Percentiles rank a stretch among this genome's conserved stretches.
phyloP scores from a whole-genome alignment of 495 filamentous ascomycete species.

The Lasiosphaeria hispida region DNA sequence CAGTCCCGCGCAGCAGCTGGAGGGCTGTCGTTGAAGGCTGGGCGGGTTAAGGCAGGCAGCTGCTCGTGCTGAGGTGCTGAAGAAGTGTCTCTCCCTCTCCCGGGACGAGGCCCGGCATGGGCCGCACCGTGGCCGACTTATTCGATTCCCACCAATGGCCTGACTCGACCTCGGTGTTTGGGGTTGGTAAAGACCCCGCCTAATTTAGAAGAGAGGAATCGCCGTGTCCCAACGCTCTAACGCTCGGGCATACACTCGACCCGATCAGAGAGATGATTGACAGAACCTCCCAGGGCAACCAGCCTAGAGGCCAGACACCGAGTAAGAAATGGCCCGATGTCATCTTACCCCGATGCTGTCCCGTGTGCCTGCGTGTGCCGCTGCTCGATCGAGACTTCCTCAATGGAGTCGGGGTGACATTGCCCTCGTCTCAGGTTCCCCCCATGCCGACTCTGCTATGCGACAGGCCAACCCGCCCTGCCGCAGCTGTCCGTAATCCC shows the following conservation, averaged over 20 bases:
- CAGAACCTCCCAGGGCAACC: not conserved
- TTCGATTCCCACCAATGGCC: not conserved
- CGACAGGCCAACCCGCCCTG: not conserved
- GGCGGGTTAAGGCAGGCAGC: too few species aligned
- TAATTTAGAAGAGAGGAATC: not conserved
- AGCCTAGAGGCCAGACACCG: not conserved
- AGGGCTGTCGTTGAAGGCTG: not conserved
- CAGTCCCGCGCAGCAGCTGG: not conserved
- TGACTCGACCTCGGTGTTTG: not conserved
- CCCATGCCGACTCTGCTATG: not conserved
- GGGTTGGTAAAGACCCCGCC: conserved; percentile 1
- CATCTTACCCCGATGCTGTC: not conserved
- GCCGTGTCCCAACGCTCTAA: conserved; percentile 7
- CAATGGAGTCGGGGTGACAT: conserved; percentile 7
- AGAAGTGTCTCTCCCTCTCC: not conserved
- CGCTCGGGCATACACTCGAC: conserved; percentile 7
- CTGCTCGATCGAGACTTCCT: too few species aligned
- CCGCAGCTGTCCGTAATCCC: not conserved
- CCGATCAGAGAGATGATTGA: not conserved
- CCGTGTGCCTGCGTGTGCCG: too few species aligned
- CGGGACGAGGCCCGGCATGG: not conserved
- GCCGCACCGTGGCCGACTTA: not conserved
- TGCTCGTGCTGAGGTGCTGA: too few species aligned
- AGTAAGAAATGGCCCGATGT: conserved; percentile 12
- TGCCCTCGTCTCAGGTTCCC: conserved; percentile 14